These are phyloP conservation scores for Xylariales sp. DNA, from an alignment of 2,329 filamentous ascomycete species.

Conservation along the genomic window DNA sequence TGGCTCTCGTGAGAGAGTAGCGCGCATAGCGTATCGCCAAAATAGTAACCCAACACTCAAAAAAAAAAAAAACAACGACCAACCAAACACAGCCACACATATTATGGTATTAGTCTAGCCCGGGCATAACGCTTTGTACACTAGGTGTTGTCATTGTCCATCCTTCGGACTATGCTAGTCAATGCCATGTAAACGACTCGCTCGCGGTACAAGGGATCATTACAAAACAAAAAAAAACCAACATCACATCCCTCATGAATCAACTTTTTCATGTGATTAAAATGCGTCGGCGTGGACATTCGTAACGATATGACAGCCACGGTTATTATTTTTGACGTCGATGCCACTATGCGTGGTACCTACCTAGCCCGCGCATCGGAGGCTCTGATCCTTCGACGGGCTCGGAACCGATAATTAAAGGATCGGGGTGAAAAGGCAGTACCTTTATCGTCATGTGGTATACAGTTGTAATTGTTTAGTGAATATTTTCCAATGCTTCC, in stretches of 20 bases:
- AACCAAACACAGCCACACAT: constrained; percentile 20
- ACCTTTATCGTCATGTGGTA: neutral
- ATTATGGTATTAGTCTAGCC: neutral
- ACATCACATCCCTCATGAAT: neutral
- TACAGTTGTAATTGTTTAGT: too few species aligned
- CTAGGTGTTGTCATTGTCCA: neutral
- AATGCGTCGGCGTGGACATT: neutral
- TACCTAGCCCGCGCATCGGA: neutral
- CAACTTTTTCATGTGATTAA: neutral
- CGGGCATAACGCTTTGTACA: neutral
- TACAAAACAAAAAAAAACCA: too few species aligned
- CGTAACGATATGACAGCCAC: neutral
- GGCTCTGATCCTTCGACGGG: neutral
- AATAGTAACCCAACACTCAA: constrained; percentile 4
- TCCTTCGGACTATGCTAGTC: neutral
- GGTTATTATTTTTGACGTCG: constrained; percentile 1
- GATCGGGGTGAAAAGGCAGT: neutral
- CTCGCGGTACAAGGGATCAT: constrained; percentile 5
- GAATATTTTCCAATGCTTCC: too few species aligned
- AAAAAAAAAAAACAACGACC: neutral
- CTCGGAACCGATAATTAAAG: constrained; percentile 7
- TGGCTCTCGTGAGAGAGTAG: too few species aligned
- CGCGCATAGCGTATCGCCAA: neutral
- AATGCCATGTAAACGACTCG: neutral
- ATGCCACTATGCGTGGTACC: neutral